phyloP scores from a whole-genome alignment of 164 flowering plant species.

The Nymphaea colorata region DNA sequence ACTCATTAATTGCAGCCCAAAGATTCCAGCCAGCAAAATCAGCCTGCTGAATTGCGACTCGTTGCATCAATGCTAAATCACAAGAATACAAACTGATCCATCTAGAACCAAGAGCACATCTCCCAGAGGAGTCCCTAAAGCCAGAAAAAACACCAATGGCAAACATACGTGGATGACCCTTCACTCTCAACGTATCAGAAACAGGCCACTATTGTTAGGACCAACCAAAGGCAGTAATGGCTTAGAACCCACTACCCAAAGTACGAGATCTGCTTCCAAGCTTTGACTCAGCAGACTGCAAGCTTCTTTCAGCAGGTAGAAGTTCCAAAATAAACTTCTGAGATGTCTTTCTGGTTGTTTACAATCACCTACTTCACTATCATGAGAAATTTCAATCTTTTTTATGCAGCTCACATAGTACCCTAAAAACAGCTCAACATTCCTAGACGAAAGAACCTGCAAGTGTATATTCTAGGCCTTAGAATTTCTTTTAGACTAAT shows the following conservation, averaged over 20 bases:
- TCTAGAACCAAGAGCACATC: constrained; percentile 32
- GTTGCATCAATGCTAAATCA: background rate
- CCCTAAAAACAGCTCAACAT: constrained; percentile 69
- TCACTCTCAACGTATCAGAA: constrained; percentile 94
- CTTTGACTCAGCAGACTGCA: constrained; percentile 41
- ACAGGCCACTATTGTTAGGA: constrained; percentile 18
- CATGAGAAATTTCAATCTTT: constrained; percentile 23
- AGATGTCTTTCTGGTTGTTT: background rate
- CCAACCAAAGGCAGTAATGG: constrained; percentile 59
- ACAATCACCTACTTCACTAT: background rate
- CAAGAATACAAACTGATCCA: background rate
- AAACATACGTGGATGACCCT: constrained; percentile 89
- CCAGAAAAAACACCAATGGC: constrained; percentile 91
- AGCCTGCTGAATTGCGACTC: constrained; percentile 99
- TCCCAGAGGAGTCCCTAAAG: constrained; percentile 61
- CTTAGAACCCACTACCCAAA: constrained; percentile 93
- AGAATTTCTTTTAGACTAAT: too few species aligned
- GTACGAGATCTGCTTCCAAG: constrained; percentile 72
- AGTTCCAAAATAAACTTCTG: constrained; percentile 52
- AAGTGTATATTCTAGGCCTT: background rate
- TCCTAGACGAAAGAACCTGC: constrained; percentile 81
- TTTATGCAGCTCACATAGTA: constrained; percentile 63
- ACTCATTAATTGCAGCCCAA: constrained; percentile 95
- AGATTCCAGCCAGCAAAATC: constrained; percentile 98
- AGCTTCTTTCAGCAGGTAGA: constrained; percentile 60